Evolutionary conservation across 345 rosid species (phyloP), one percentile per base, ranked within the genome.

Genomic region (Crucihimalaya himalaica): DNA sequence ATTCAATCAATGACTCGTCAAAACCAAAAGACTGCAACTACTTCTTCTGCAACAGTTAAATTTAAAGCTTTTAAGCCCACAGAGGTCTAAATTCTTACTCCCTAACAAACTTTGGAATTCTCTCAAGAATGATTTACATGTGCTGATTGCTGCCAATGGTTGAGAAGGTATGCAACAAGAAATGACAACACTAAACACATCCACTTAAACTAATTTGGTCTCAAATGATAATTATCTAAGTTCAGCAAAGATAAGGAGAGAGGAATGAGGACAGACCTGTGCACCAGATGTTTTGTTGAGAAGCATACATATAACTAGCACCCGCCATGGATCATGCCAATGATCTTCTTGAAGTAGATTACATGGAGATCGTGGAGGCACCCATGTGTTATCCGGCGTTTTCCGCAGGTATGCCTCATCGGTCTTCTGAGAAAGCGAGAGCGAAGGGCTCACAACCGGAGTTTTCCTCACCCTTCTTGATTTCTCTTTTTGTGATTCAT

Each of bases 231-330:
- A 8, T 43, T 29, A 57, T 29, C 8, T 14, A 35, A 16, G 23
- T 14, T 28, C 21, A 37, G 16, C 12, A 51, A 50, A 57, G 12
- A n/a, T 6, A 15, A 39, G 13, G 39, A 51, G 56, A 8, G 37
- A 60, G 50, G 19, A 70, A 54, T 13, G 52, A 55, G 57, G 68
- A 57, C 8, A 63, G 74, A 84, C 90, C 90, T 87, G 94, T 8
- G 34, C 27, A 45, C 97, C 87, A 34, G 82, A 66, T 4, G 97
- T 87, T 66, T 55, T 72, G 78, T 89, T 91, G 50, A 90, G 92
- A 74, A 88, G 90, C 86, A 88, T 88, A 66, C 90, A 88, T 50
- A 87, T 88, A 57, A 87, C 79, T 69, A 90, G 61, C 14, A 90
- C 89, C 47, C 84, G 82, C 96, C 94, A 87, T 23, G 90, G 90